Evolutionary conservation across 2,329 filamentous ascomycete genomes (phyloP), one percentile per base, ranked within the genome.

Genomic region (Xylaria multiplex): DNA sequence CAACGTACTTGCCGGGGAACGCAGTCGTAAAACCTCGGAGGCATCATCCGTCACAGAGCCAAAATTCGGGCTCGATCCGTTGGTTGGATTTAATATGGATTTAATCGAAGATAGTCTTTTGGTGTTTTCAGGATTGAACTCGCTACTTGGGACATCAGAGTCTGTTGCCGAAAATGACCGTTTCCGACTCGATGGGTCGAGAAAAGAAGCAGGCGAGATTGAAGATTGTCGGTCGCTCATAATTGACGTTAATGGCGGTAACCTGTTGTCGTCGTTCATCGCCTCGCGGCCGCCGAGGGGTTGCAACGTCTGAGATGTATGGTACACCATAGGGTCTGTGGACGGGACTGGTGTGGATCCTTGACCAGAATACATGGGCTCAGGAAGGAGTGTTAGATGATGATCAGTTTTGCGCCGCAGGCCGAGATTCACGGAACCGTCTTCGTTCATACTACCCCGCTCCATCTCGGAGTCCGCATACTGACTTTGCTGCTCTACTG

Each of bases 21-120:
- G 79, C 42, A 84, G 79, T 1, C 80, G 80, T 16, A 82, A 72
- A 3, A 78, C 75, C 63, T 81, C 83, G n/a, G 81, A 77, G 7
- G 71, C 54, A 30, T 79, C 76, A 67, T 81, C 78, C 74, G 74
- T 30, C 24, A 69, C 56, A 7, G 60, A 62, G 53, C 64, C 67
- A 30, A 69, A 72, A 59, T 70, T 69, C 46, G 64, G 62, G 48
- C 66, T 73, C 53, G 71, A 69, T 56, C 67, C 73, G 30, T 71
- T 73, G 5, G 77, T 74, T 2, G 88, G 88, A 69, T 93, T 93
- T 13, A 94, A 80, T 50, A 93, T 90, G 5, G 91, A 91, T 70
- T 90, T 91, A 67, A 93, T 93, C 2, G 90, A 92, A 19, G 89
- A 92, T 3, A 93, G 79, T 14, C 91, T 87, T 75, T 91, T 85